Base-by-base conservation (phyloP, 1,284 basidiomycete species). In the Boletus smithii region DNA sequence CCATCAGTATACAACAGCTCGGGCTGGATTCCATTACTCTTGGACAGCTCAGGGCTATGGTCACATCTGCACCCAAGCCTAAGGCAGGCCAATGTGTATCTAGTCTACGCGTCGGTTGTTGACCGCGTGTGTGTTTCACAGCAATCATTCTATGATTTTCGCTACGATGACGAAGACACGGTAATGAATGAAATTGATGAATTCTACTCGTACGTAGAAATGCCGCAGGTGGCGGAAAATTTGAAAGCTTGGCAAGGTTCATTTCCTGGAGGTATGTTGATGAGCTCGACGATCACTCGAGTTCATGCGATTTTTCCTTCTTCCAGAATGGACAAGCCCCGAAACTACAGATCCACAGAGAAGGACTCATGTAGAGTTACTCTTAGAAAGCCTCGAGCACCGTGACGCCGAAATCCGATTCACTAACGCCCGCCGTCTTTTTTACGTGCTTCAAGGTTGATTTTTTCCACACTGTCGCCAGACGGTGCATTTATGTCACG, bases 201-300 rank as follows among this genome's bases (percentile, higher is more conserved):
- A 70, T 98, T 99, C 71, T 99, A 97, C 70, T 93, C 93, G 22
- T 99, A 97, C 70, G 86, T 95, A 49, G 95, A 99, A 72, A 92
- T 94, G 75, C 83, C 88, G 1, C 89, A 94, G 65, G 84, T 95
- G 13, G 81, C 83, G 3, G 91, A 95, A 74, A 94, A 94, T 65
- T 72, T 91, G 52, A 85, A 83, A 59, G 85, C 88, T 36, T 98
- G 93, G 87, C 81, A 88, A 60, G 86, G 87, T 35, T 89, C 85
- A 34, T 93, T 90, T 63, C 69, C 76, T 30, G 81, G 81, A 67
- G 85, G 90, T 86, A 59, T 56, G 77, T 69, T 41, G 23, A 31
- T 35, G 17, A 40, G 40, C 42, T 49, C 8, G 5, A 34, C 10
- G 5, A 35, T 20, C 22, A 14, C 46, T 32, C 35, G 23, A 32